A percentile compares a stretch with the other conserved stretches of the same genome.
These are phyloP conservation scores for Colletotrichum chrysophilum DNA, from an alignment of 2,329 filamentous ascomycete species.

Conservation along the genomic window DNA sequence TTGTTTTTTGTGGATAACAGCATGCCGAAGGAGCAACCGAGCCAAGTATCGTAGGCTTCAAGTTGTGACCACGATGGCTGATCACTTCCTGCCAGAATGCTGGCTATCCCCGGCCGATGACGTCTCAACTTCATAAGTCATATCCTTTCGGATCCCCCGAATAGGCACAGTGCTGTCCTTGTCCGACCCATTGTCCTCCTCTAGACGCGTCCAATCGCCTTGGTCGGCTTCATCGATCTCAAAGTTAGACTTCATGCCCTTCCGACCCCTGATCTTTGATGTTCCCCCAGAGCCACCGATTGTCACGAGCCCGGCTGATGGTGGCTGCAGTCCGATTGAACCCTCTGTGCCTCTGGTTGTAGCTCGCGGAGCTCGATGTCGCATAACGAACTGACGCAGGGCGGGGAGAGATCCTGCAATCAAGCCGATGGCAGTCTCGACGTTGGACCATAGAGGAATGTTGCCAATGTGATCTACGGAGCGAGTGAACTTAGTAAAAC, in stretches of 20 bases:
- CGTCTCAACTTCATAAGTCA: conserved; percentile 6
- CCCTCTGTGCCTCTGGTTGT: not conserved
- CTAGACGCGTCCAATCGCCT: conserved; percentile 21
- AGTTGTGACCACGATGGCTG: not conserved
- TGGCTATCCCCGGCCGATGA: not conserved
- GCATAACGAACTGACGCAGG: conserved; percentile 12
- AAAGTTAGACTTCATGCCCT: conserved; percentile 11
- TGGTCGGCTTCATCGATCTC: conserved; percentile 4
- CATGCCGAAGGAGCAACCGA: not conserved
- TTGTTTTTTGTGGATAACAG: not conserved
- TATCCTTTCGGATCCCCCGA: conserved; percentile 14
- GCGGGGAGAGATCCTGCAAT: conserved; percentile 24
- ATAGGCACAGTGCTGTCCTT: conserved; percentile 23
- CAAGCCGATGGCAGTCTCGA: conserved; percentile 24
- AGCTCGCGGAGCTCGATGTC: not conserved
- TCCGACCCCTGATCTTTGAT: conserved; percentile 11
- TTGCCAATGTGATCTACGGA: conserved; percentile 24
- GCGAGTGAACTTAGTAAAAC: not conserved
- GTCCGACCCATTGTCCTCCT: conserved; percentile 18
- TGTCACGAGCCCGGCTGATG: conserved; percentile 13
- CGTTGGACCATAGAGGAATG: conserved; percentile 23
- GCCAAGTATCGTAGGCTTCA: not conserved
- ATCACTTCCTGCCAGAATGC: not conserved
- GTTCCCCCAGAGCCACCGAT: conserved; percentile 16
- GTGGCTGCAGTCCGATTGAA: not conserved